These are phyloP conservation scores for Aquilaria sinensis DNA, from an alignment of 345 rosid species.

Conservation along the genomic window DNA sequence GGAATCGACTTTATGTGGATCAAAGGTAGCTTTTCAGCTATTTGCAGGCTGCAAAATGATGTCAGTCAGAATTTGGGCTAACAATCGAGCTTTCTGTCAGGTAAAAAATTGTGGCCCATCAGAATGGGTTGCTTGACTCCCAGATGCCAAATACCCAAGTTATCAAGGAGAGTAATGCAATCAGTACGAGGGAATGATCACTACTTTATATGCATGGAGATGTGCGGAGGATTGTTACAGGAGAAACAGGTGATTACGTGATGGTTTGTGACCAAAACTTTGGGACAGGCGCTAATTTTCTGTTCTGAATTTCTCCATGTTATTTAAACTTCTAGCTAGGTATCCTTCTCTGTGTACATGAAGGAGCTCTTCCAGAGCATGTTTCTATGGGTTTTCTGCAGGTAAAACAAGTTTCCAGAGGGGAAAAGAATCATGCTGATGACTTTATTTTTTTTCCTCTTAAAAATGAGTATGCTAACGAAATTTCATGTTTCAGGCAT, in stretches of 20 bases:
- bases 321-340: constrained; percentile 28
- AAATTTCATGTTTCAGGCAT: constrained; percentile 29
- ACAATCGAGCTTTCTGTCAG: constrained; percentile 21
- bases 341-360: constrained; percentile 46
- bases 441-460: neutral
- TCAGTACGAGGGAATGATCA: constrained; percentile 32
- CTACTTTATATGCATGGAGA: constrained; percentile 50
- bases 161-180: constrained; percentile 43
- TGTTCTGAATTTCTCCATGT: neutral
- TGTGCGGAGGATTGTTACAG: constrained; percentile 18
- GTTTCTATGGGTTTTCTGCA: constrained; percentile 45
- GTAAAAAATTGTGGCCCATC: constrained; percentile 43
- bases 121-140: constrained; percentile 48
- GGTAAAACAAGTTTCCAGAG: constrained; percentile 24
- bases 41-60: neutral
- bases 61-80: constrained; percentile 3
- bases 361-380: constrained; percentile 49
- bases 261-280: neutral
- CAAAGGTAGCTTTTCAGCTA: constrained; percentile 33
- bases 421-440: neutral
- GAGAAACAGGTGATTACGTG: constrained; percentile 24
- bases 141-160: constrained; percentile 28
- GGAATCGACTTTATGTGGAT: constrained; percentile 54
- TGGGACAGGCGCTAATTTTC: neutral
- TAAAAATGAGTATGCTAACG: no score